phyloP scores from a whole-genome alignment of 768 basidiomycete species.

The Boletus rubescentipes region DNA sequence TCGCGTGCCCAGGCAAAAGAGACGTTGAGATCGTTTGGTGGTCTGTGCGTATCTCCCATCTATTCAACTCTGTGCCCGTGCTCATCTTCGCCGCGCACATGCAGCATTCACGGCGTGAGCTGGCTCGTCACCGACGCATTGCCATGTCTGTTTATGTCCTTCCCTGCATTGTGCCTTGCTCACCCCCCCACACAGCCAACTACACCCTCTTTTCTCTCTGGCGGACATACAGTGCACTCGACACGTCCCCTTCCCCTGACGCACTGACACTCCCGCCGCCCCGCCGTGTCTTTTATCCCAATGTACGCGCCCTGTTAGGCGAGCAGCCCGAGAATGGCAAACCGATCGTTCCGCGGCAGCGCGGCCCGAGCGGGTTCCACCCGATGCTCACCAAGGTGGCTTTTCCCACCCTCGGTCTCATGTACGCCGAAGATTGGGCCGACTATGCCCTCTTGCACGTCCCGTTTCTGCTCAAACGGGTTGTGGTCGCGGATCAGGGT shows the following conservation, averaged over 20 bases:
- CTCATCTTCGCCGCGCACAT: not conserved
- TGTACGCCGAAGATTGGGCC: conserved; percentile 74
- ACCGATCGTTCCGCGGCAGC: conserved; percentile 36
- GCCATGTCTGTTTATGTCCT: conserved; percentile 43
- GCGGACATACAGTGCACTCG: conserved; percentile 70
- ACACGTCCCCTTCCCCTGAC: conserved; percentile 45
- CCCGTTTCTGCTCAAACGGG: conserved; percentile 73
- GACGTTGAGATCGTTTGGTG: conserved; percentile 51
- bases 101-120: conserved; percentile 64
- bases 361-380: conserved; percentile 66
- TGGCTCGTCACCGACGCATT: conserved; percentile 59
- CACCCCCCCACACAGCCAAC: conserved; percentile 42
- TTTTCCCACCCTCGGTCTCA: conserved; percentile 66
- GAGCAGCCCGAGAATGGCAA: conserved; percentile 30
- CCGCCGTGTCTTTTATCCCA: conserved; percentile 72
- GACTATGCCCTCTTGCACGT: conserved; percentile 68
- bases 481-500: conserved; percentile 75
- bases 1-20: conserved; percentile 48
- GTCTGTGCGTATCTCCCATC: conserved; percentile 40
- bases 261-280: conserved; percentile 60
- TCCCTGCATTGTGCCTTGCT: not conserved
- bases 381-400: conserved; percentile 69
- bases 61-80: not conserved
- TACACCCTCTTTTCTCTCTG: conserved; percentile 75
- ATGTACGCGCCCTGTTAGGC: conserved; percentile 60